These are phyloP conservation scores for Termitomyces sp. DNA, from an alignment of 768 basidiomycete species.

Conservation along the genomic window DNA sequence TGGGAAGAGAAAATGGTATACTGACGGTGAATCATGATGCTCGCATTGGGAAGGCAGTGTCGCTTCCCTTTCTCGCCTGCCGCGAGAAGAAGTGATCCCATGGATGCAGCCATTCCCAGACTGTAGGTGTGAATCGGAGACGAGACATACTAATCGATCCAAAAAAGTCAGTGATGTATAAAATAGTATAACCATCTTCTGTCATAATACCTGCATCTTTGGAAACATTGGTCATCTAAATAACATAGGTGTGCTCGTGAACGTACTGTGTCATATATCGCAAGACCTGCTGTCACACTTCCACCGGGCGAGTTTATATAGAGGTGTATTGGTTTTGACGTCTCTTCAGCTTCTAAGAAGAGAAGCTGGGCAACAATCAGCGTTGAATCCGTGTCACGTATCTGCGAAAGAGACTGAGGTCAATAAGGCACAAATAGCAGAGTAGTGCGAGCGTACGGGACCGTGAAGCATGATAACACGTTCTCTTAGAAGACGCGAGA, in stretches of 20 bases:
- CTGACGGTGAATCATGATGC: conserved; percentile 98
- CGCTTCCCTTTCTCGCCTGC: conserved; percentile 91
- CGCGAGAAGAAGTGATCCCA: conserved; percentile 91
- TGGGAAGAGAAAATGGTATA: conserved; percentile 8
- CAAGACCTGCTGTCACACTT: conserved; percentile 91
- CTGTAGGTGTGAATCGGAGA: conserved; percentile 97
- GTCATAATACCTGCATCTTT: conserved; percentile 64
- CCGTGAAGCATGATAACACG: conserved; percentile 95
- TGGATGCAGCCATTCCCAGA: conserved; percentile 91
- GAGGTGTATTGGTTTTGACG: conserved; percentile 89
- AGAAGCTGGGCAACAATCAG: conserved; percentile 89
- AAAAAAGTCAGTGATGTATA: conserved; percentile 17
- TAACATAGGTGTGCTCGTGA: neutral
- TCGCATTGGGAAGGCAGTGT: conserved; percentile 88
- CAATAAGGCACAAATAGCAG: neutral
- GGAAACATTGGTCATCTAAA: conserved; percentile 8
- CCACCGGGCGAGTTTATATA: conserved; percentile 98
- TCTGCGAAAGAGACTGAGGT: conserved; percentile 40
- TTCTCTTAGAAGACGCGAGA: conserved; percentile 88
- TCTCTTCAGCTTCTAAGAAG: conserved; percentile 94
- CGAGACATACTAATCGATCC: conserved; percentile 69
- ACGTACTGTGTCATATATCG: conserved; percentile 94
- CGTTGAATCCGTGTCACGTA: conserved; percentile 86
- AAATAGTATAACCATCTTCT: conserved; percentile 1
- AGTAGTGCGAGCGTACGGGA: conserved; percentile 55